Percentiles rank a stretch among this genome's conserved stretches.
phyloP scores from a whole-genome alignment of 2,329 filamentous ascomycete species.

The Calonectria leucothoes region DNA sequence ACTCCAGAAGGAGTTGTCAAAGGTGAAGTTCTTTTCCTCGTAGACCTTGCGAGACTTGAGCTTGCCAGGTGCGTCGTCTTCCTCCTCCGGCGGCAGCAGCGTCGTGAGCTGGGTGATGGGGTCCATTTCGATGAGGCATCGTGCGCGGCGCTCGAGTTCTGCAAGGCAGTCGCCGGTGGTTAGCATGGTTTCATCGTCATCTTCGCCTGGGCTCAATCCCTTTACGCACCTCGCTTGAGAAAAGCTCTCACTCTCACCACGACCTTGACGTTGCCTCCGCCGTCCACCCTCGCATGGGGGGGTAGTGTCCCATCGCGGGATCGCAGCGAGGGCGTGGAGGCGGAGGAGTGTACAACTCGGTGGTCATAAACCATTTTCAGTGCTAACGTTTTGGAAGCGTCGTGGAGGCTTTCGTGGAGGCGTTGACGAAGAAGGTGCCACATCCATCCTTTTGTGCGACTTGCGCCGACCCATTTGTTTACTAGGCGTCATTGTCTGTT shows the following conservation, averaged over 20 bases:
- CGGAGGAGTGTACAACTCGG: slow-evolving; percentile 68
- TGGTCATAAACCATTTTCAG: slow-evolving; percentile 54
- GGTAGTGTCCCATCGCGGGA: slow-evolving; percentile 76
- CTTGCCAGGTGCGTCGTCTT: slow-evolving; percentile 63
- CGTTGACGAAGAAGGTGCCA: slow-evolving; percentile 55
- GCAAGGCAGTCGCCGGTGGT: neutral
- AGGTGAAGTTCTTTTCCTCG: slow-evolving; percentile 93
- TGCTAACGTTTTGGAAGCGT: slow-evolving; percentile 53
- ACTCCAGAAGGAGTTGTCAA: slow-evolving; percentile 99
- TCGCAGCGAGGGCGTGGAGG: slow-evolving; percentile 82
- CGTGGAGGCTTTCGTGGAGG: slow-evolving; percentile 52
- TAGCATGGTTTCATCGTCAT: neutral
- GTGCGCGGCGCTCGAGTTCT: slow-evolving; percentile 85
- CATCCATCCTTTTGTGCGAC: slow-evolving; percentile 40
- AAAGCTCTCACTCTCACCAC: slow-evolving; percentile 86
- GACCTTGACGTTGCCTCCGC: slow-evolving; percentile 83
- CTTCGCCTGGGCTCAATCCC: neutral
- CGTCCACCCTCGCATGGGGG: slow-evolving; percentile 65
- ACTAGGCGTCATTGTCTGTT: slow-evolving; percentile 47
- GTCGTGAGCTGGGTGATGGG: slow-evolving; percentile 87
- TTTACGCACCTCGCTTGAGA: slow-evolving; percentile 75
- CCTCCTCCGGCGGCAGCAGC: slow-evolving; percentile 75
- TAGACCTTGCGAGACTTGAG: slow-evolving; percentile 76
- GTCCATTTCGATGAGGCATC: slow-evolving; percentile 94
- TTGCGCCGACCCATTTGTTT: slow-evolving; percentile 45